Conservation (phyloP, 225 moss, liverwort and hornwort genomes). For the Marchantia polymorpha region DNA sequence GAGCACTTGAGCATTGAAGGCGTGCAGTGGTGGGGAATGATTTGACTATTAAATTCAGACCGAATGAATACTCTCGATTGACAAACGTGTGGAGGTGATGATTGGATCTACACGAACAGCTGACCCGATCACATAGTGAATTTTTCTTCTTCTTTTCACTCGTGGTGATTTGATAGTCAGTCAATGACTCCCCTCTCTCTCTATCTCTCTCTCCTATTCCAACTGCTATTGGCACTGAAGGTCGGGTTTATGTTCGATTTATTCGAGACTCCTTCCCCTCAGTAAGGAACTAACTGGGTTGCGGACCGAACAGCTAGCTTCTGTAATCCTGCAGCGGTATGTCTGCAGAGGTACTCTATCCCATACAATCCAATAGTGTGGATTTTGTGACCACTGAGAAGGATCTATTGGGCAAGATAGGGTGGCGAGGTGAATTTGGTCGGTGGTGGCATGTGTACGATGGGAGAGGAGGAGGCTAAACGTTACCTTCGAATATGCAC, state of each 20-base stretch:
- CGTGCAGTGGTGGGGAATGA: conserved; percentile 5
- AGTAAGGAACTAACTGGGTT: no score
- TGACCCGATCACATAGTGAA: not conserved
- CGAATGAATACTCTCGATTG: not conserved
- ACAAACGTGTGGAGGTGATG: not conserved
- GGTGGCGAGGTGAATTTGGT: not conserved
- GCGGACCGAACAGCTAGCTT: no score
- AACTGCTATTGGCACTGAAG: no score
- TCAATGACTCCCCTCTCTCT: no score
- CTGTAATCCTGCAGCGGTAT: not conserved
- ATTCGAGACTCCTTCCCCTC: no score
- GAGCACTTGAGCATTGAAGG: conserved; percentile 5
- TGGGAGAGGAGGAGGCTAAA: not conserved
- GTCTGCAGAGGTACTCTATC: not conserved
- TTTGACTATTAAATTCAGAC: conserved; percentile 2
- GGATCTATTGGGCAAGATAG: not conserved
- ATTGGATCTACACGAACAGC: not conserved
- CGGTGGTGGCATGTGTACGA: conserved; percentile 1
- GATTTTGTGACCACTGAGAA: not conserved
- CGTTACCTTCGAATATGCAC: not conserved
- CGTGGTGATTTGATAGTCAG: no score
- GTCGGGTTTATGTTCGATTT: no score
- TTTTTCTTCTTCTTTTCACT: no score
- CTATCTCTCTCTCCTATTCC: no score
- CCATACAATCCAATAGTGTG: not conserved